Base-by-base conservation (phyloP, 192 early-diverging fungal genomes). In the Coemansia reversa region DNA sequence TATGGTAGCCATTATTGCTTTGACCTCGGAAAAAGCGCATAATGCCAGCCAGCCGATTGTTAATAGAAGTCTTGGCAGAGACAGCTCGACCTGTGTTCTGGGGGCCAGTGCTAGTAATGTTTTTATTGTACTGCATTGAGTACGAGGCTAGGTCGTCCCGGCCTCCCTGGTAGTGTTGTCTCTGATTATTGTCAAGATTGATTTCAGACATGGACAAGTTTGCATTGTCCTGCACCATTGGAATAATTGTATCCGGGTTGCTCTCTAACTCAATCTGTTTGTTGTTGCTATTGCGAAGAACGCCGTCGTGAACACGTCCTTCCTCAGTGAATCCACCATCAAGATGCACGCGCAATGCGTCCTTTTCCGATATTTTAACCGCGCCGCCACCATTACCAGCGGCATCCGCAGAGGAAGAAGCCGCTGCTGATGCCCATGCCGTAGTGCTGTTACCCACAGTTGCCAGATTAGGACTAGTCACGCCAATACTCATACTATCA, bases 241-340 rank as follows among this genome's bases (percentile, higher is more conserved):
- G 69, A 45, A 75, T 75, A 14, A 81, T 75, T 0, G 78, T 81
- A 20, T 81, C 78, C 2, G 65, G 78, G 55, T 75, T 81, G 66
- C 78, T 81, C 62, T 75, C 72, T 19, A 81, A 57, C 58, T 80
- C 77, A 1, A 29, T 28, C 2, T 74, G 67, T 55, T 61, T 70
- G 53, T 56, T 55, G 53, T 39, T 45, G 39, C 39, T 45, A 45
- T 45, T 45, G 14, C 12, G 12, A 45, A 45, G 39, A 4, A 14
- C 39, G 16, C 39, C 39, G 16, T 1, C 39, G 39, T 7, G 24
- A 0, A 16, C 14, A 23, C 53, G 47, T 50, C 22, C 54, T 33
- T 29, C 51, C 5, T 14, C 18, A 29, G 16, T 62, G 1, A 30
- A 28, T 24, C 19, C n/a, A 24, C 70, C 59, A 39, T 71, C 66